Percentiles rank a stretch among this genome's conserved stretches.
phyloP scores from a whole-genome alignment of 2,329 filamentous ascomycete genomes.

The Apiospora marii region DNA sequence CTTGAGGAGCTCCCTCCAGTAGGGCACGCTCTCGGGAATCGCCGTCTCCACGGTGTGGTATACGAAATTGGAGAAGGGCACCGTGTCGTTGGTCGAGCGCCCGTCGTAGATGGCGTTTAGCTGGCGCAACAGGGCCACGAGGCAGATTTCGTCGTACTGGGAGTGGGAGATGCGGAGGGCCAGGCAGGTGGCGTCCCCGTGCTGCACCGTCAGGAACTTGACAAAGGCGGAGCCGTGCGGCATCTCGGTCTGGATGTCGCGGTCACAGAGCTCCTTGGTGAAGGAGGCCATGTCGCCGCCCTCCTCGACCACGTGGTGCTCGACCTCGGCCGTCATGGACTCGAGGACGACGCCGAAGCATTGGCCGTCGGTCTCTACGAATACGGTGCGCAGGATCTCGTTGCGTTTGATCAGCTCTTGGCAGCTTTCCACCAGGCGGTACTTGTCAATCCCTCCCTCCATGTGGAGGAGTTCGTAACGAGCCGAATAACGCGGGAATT shows the following conservation, averaged over 20 bases:
- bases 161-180: conserved; percentile 72
- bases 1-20: conserved; percentile 67
- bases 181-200: conserved; percentile 50
- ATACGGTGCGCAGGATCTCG: conserved; percentile 72
- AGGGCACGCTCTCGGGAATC: conserved; percentile 60
- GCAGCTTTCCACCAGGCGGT: conserved; percentile 58
- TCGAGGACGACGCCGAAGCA: conserved; percentile 67
- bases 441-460: conserved; percentile 55
- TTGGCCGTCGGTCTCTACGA: conserved; percentile 58
- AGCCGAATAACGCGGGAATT: conserved; percentile 66
- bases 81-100: conserved; percentile 39
- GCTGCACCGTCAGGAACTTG: conserved; percentile 63
- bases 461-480: conserved; percentile 73
- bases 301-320: conserved; percentile 59
- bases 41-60: conserved; percentile 49
- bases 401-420: conserved; percentile 65
- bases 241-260: conserved; percentile 63
- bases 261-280: conserved; percentile 59
- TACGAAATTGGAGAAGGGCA: conserved; percentile 56
- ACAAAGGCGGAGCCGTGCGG: conserved; percentile 67
- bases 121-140: conserved; percentile 67
- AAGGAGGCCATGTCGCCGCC: conserved; percentile 55
- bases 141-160: conserved; percentile 74
- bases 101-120: conserved; percentile 61
- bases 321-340: conserved; percentile 58